phyloP scores from a whole-genome alignment of 306 rosid species.

The Ziziphus jujuba region DNA sequence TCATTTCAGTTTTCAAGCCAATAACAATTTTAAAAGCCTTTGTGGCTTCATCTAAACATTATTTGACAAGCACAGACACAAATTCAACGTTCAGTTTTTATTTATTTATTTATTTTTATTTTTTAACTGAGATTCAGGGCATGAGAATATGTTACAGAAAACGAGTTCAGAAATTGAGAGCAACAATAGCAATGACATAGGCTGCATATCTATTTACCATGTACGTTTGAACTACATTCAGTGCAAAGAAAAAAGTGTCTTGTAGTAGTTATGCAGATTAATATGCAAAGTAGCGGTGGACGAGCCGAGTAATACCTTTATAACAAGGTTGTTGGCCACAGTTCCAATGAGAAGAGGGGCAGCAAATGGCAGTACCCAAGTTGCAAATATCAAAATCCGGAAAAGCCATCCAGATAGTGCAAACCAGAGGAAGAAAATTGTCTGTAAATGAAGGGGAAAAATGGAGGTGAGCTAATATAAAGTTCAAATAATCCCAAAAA shows the following conservation, averaged over 20 bases:
- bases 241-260: no score
- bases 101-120: no score
- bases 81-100: no score
- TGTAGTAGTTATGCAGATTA: constrained; percentile 7
- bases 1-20: no score
- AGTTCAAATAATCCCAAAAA: neutral
- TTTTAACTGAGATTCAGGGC: no score
- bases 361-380: constrained; percentile 92
- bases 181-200: neutral
- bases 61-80: no score
- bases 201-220: neutral
- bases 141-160: no score
- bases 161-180: neutral
- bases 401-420: constrained; percentile 98
- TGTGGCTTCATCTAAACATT: no score
- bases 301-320: constrained; percentile 54
- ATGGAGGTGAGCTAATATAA: neutral
- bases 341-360: constrained; percentile 93
- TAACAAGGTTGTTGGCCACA: constrained; percentile 70
- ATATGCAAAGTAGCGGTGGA: constrained; percentile 11
- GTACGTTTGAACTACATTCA: no score
- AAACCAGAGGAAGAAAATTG: constrained; percentile 91
- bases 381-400: constrained; percentile 64
- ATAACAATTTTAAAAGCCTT: no score
- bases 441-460: constrained; percentile 42